Evolutionary conservation across 192 early-diverging fungal species (phyloP), one percentile per base, ranked within the genome.

Genomic region (Entomortierella parvispora): DNA sequence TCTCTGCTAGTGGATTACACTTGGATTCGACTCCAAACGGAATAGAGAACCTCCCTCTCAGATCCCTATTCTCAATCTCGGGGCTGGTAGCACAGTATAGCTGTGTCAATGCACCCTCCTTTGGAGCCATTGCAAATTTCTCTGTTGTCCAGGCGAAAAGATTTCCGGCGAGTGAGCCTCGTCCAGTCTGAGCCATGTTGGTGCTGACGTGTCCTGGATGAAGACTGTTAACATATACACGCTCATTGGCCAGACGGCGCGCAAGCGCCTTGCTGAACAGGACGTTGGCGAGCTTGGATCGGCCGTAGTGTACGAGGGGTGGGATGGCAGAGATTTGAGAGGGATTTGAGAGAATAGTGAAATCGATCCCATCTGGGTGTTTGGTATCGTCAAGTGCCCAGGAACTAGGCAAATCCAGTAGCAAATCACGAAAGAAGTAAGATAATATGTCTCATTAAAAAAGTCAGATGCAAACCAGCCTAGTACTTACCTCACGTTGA

Each of bases 171-270:
- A 50, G 23, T 15, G 48, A 23, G n/a, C 48, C 48, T 50, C 48
- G 48, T 22, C 48, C 48, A 50, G 48, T 50, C 48, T 50, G 48
- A 50, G 48, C 48, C 45, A 86, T 49, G 29, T 86, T 76, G n/a
- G 83, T 86, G 47, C 49, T 54, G 48, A 85, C 83, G 48, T 67
- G 42, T 18, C 83, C 85, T 18, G 85, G 85, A 63, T 87, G 84
- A 9, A 80, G 23, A 57, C 50, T 34, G 52, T 87, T 71, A 12
- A 53, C 71, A 20, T 71, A 74, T 29, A 68, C 49, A 1, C 60
- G 26, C 31, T 68, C 47, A 14, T 63, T 66, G 25, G 63, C 48
- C 4, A 70, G 50, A 29, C 57, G n/a, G 4, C 61, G 47, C 40
- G 81, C 76, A 15, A 90, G 72, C 33, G 77, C 60, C 15, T 53